These are phyloP conservation scores for Candida palmyrensis DNA, from an alignment of 805 yeast species.

Conservation along the genomic window DNA sequence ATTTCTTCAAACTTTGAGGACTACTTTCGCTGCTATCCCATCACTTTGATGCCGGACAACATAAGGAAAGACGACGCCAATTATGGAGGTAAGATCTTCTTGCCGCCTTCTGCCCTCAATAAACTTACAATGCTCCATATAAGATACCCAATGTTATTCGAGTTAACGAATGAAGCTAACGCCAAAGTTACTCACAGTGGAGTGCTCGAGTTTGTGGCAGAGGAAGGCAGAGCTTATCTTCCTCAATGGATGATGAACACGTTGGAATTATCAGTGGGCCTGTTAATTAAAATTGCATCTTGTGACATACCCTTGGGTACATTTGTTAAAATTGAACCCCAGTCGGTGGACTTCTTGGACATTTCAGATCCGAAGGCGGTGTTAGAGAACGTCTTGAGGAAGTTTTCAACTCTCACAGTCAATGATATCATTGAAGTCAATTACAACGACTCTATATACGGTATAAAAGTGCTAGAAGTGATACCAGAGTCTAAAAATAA, in stretches of 20 bases:
- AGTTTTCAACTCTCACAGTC: slow-evolving; percentile 81
- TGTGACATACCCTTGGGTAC: slow-evolving; percentile 81
- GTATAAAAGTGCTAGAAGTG: slow-evolving; percentile 79
- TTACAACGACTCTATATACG: slow-evolving; percentile 75
- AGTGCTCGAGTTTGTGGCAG: slow-evolving; percentile 93
- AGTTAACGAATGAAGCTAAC: slow-evolving; percentile 62
- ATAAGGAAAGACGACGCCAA: slow-evolving; percentile 72
- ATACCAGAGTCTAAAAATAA: slow-evolving; percentile 64
- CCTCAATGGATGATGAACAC: slow-evolving; percentile 97
- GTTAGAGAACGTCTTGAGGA: slow-evolving; percentile 83
- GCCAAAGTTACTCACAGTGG: slow-evolving; percentile 76
- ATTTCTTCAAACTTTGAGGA: slow-evolving; percentile 59
- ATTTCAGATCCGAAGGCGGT: slow-evolving; percentile 97
- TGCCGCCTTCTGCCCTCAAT: slow-evolving; percentile 90
- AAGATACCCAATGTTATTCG: slow-evolving; percentile 93
- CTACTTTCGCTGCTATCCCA: slow-evolving; percentile 87
- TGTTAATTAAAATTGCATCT: slow-evolving; percentile 67
- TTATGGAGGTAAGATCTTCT: slow-evolving; percentile 90
- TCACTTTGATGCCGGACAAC: slow-evolving; percentile 80
- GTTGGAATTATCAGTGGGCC: slow-evolving; percentile 67
- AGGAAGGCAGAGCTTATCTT: slow-evolving; percentile 90
- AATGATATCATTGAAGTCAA: slow-evolving; percentile 79
- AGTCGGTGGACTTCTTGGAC: slow-evolving; percentile 86
- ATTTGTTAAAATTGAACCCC: slow-evolving; percentile 94
- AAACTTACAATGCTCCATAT: slow-evolving; percentile 87